Percentiles rank a stretch among this genome's conserved stretches.
These are phyloP conservation scores for Phialophora macrospora DNA, from an alignment of 2,329 filamentous ascomycete genomes.

Conservation along the genomic window DNA sequence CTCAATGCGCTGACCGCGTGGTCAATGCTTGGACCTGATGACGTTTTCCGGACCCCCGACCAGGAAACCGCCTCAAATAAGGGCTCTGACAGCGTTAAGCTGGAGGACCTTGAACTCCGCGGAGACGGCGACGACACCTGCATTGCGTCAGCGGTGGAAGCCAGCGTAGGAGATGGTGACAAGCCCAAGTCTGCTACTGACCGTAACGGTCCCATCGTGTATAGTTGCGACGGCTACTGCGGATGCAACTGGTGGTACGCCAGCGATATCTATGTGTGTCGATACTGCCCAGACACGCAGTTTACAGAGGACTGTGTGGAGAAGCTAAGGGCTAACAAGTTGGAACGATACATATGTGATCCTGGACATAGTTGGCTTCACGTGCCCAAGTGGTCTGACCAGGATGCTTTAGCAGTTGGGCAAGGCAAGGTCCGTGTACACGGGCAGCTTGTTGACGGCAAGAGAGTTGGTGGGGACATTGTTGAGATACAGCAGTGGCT, in stretches of 20 bases:
- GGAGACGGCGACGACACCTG: background rate
- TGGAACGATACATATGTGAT: constrained; percentile 1
- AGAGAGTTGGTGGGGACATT: background rate
- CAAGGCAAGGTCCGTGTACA: background rate
- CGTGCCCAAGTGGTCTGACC: background rate
- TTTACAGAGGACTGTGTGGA: constrained; percentile 30
- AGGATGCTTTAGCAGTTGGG: background rate
- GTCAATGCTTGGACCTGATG: constrained; percentile 38
- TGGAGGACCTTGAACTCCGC: background rate
- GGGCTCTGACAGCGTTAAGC: background rate
- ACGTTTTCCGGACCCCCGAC: constrained; percentile 16
- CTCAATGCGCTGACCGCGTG: constrained; percentile 41
- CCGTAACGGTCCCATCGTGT: background rate
- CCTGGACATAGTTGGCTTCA: background rate
- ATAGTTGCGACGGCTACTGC: constrained; percentile 32
- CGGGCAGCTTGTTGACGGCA: background rate
- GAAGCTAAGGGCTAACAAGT: background rate
- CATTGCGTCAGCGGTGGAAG: too few species aligned
- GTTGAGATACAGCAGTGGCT: background rate
- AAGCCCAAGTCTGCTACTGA: background rate
- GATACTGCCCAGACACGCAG: constrained; percentile 40
- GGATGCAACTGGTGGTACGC: constrained; percentile 32
- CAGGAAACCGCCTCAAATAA: background rate
- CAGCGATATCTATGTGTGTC: constrained; percentile 41
- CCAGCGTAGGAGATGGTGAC: background rate